Conservation (phyloP, 768 basidiomycete genomes). For the Serendipita sp. region DNA sequence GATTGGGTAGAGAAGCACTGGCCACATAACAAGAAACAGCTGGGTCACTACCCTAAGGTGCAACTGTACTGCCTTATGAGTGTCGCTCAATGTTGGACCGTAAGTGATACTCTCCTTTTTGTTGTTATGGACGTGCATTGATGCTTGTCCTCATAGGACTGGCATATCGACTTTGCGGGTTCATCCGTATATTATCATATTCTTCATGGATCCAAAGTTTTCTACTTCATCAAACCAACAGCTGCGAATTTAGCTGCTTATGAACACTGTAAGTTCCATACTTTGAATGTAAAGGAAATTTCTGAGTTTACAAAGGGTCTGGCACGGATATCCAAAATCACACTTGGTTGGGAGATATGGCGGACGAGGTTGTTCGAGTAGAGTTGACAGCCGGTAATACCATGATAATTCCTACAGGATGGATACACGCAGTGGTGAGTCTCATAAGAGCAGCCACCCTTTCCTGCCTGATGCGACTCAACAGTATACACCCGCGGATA, state of each 20-base stretch:
- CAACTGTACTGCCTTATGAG: conserved; percentile 97
- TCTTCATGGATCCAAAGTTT: conserved; percentile 74
- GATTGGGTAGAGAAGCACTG: conserved; percentile 98
- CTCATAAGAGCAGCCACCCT: conserved; percentile 8
- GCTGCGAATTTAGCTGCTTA: conserved; percentile 74
- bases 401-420: conserved; percentile 90
- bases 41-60: conserved; percentile 80
- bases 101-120: conserved; percentile 24
- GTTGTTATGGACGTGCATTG: neutral
- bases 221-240: conserved; percentile 91
- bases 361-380: conserved; percentile 79
- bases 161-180: conserved; percentile 97
- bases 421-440: conserved; percentile 94
- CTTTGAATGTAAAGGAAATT: neutral
- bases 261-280: conserved; percentile 45
- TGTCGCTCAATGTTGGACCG: conserved; percentile 85
- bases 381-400: conserved; percentile 64
- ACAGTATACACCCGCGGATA: conserved; percentile 81
- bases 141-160: conserved; percentile 44
- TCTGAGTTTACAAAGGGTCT: conserved; percentile 27
- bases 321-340: conserved; percentile 78
- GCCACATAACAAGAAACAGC: conserved; percentile 58
- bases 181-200: conserved; percentile 98
- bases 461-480: neutral
- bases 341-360: conserved; percentile 85